These are phyloP conservation scores for Diutina rugosa DNA, from an alignment of 1,139 yeast genomes.

Conservation along the genomic window DNA sequence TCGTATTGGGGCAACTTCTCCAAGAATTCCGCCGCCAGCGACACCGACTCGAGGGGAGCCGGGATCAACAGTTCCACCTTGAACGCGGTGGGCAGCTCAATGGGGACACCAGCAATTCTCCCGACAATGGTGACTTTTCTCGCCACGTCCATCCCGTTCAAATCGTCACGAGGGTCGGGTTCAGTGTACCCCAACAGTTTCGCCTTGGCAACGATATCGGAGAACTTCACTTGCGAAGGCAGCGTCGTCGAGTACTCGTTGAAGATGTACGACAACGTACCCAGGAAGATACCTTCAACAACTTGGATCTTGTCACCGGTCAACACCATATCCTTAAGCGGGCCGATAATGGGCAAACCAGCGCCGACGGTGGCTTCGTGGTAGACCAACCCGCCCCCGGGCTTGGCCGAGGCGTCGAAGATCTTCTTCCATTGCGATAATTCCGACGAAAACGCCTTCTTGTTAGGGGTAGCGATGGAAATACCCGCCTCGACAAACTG, in stretches of 20 bases:
- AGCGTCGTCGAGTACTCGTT: constrained; percentile 75
- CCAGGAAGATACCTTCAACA: constrained; percentile 94
- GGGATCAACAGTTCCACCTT: constrained; percentile 93
- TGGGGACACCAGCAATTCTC: constrained; percentile 75
- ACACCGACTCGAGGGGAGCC: constrained; percentile 61
- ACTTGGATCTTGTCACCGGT: constrained; percentile 89
- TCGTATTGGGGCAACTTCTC: constrained; percentile 74
- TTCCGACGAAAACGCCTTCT: constrained; percentile 89
- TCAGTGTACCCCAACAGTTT: constrained; percentile 92
- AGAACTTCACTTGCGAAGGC: constrained; percentile 50
- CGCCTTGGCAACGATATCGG: constrained; percentile 82
- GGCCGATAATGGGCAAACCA: constrained; percentile 85
- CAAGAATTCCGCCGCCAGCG: constrained; percentile 67
- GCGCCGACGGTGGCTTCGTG: constrained; percentile 99
- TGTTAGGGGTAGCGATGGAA: constrained; percentile 95
- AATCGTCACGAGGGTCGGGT: constrained; percentile 98
- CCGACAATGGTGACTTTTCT: constrained; percentile 94
- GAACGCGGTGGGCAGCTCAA: constrained; percentile 90
- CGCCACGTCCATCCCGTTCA: constrained; percentile 96
- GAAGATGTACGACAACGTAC: constrained; percentile 92
- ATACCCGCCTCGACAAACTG: constrained; percentile 62
- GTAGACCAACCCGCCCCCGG: constrained; percentile 68
- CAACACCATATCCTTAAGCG: constrained; percentile 71
- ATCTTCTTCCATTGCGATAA: constrained; percentile 65
- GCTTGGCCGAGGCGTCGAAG: constrained; percentile 37